A percentile compares a stretch with the other conserved stretches of the same genome.
Evolutionary conservation across 1,139 yeast genomes (phyloP).

Genomic region (Debaryomyces udenii): DNA sequence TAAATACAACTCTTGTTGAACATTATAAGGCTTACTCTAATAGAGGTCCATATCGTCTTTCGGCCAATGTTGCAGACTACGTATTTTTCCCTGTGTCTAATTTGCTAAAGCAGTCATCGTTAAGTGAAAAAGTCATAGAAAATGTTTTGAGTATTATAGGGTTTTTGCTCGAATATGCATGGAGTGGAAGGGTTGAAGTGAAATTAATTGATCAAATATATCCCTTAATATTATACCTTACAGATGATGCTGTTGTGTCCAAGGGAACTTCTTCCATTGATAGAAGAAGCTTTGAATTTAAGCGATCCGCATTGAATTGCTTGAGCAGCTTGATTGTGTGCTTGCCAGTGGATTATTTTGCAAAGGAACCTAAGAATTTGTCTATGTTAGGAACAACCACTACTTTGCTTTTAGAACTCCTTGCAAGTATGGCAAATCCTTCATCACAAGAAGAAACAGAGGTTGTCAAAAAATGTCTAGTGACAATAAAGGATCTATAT

Average conservation of each 20-base stretch:
- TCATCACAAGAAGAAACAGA: slow-evolving; percentile 24
- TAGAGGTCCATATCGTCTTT: slow-evolving; percentile 24
- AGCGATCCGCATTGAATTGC: slow-evolving; percentile 22
- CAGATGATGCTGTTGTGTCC: slow-evolving; percentile 4
- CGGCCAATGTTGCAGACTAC: slow-evolving; percentile 44
- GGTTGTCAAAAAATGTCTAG: slow-evolving; percentile 16
- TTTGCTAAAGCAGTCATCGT: slow-evolving; percentile 31
- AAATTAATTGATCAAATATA: slow-evolving; percentile 38
- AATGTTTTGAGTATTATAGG: slow-evolving; percentile 32
- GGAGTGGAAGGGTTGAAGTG: slow-evolving; percentile 34
- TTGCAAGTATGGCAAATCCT: slow-evolving; percentile 15
- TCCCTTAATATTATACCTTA: slow-evolving; percentile 33
- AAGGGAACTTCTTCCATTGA: not conserved
- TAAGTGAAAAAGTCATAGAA: slow-evolving; percentile 24
- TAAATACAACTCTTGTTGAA: slow-evolving; percentile 16
- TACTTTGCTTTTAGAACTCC: slow-evolving; percentile 24
- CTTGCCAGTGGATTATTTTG: slow-evolving; percentile 28
- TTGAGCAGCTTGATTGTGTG: slow-evolving; percentile 20
- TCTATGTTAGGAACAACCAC: slow-evolving; percentile 32
- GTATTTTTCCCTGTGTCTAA: slow-evolving; percentile 44
- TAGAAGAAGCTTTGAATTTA: slow-evolving; percentile 22
- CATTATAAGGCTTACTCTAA: slow-evolving; percentile 20
- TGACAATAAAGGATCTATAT: slow-evolving; percentile 19
- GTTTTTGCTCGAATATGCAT: slow-evolving; percentile 31
- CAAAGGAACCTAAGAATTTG: slow-evolving; percentile 21